Evolutionary conservation across 2,329 filamentous ascomycete species (phyloP), one percentile per base, ranked within the genome.

Genomic region (Coniosporium tulheliwenetii): DNA sequence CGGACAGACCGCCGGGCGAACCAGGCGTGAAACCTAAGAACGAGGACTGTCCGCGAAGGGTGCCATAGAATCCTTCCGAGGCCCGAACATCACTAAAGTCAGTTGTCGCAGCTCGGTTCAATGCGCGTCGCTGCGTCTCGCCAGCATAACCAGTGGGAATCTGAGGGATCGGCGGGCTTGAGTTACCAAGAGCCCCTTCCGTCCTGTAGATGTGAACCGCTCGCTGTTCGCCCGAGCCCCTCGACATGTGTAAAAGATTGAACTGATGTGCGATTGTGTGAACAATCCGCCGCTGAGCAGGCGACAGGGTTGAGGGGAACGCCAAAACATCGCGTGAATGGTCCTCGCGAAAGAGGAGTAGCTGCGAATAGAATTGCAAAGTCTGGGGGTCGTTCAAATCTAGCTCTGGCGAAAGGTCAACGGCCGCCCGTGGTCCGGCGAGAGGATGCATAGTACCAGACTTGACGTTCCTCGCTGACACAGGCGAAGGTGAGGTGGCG

Each of bases 211-310:
- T 84, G 49, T 93, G 86, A 8, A 98, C 81, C 62, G 94, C 86
- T 47, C 91, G 79, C 47, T 85, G 79, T 46, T 93, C 84, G 33
- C 84, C 85, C 47, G 81, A 79, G 41, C 91, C 91, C 51, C 89
- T 85, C 5, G 91, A 96, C 43, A 82, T 75, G 58, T 98, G 91
- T 47, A 85, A 82, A 19, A 98, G 70, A 5, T 82, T 85, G 80
- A 96, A 89, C 61, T 94, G 84, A 58, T 98, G 91, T 5, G 91
- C 87, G 40, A 98, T 71, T 33, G 87, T 93, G 59, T 98, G 91
- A 44, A 96, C 86, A 43, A 82, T 85, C 46, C 87, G 81, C 48
- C 91, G 82, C 56, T 95, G 83, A 44, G 82, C 73, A 1, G 91
- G 87, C 7, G 83, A 73, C 44, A 94, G 73, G 39, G 79, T 80